Evolutionary conservation across 768 basidiomycete species (phyloP).

Genomic region (Chalciporus pseudorubinellus): DNA sequence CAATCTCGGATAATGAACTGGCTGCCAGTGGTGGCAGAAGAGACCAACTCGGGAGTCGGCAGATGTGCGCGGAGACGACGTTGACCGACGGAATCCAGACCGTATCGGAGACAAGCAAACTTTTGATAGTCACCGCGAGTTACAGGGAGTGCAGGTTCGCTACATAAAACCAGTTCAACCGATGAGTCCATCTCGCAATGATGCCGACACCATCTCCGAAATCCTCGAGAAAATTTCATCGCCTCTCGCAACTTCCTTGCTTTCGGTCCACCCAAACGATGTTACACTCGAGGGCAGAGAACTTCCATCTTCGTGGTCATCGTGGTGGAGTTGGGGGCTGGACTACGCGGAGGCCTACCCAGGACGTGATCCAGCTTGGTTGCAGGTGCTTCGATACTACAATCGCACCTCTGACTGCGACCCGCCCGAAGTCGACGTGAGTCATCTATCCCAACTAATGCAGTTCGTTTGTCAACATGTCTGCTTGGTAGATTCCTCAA

Average conservation of each 20-base stretch:
- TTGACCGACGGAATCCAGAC: background rate
- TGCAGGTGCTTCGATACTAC: conserved; percentile 24
- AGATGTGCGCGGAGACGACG: background rate
- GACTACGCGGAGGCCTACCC: conserved; percentile 13
- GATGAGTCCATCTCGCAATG: background rate
- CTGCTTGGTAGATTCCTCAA: conserved; percentile 20
- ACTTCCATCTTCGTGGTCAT: conserved; percentile 24
- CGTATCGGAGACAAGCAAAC: background rate
- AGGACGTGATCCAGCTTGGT: conserved; percentile 20
- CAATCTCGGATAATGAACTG: background rate
- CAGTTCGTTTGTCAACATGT: background rate
- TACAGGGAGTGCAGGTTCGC: too few species aligned
- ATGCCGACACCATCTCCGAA: conserved; percentile 5
- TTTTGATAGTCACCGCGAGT: too few species aligned
- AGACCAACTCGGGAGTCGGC: background rate
- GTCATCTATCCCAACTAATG: background rate
- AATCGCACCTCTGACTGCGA: conserved; percentile 14
- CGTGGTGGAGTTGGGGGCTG: conserved; percentile 40
- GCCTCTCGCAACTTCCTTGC: conserved; percentile 31
- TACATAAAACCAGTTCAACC: background rate
- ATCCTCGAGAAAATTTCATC: conserved; percentile 22
- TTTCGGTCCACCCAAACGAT: conserved; percentile 52
- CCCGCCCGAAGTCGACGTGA: conserved; percentile 12
- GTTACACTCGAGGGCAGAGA: conserved; percentile 22
- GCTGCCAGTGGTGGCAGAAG: background rate